Conservation (phyloP, 768 basidiomycete species). For the Podaxis sp. region DNA sequence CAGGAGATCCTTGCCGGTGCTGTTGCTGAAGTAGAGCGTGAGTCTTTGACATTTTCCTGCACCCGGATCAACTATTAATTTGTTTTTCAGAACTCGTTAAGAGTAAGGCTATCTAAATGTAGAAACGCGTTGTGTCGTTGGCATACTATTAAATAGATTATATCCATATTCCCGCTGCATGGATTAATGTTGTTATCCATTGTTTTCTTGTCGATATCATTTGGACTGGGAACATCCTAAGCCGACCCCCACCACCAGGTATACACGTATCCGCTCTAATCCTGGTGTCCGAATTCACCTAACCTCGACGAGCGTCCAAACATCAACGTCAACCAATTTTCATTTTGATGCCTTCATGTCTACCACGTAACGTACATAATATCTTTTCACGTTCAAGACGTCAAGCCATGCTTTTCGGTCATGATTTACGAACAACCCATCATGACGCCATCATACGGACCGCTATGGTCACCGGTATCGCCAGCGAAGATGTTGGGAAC, state of each 20-base stretch:
- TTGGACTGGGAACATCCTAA: background rate
- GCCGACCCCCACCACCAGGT: no score
- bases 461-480: conserved; percentile 23
- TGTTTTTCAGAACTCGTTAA: conserved; percentile 75
- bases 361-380: background rate
- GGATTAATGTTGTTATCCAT: conserved; percentile 1
- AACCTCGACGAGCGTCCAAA: no score
- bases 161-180: conserved; percentile 6
- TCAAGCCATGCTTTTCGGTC: no score
- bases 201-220: background rate
- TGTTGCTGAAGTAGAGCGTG: conserved; percentile 89
- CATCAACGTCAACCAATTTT: no score
- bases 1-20: conserved; percentile 78
- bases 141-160: conserved; percentile 17
- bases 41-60: conserved; percentile 42
- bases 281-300: no score
- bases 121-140: conserved; percentile 14
- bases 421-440: background rate
- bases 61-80: background rate
- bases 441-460: conserved; percentile 13
- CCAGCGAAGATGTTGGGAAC: conserved; percentile 24
- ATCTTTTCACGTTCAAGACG: no score
- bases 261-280: no score
- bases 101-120: conserved; percentile 80
- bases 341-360: no score